phyloP scores from a whole-genome alignment of 2,329 filamentous ascomycete species.

The Aspergillus spinulosporus region DNA sequence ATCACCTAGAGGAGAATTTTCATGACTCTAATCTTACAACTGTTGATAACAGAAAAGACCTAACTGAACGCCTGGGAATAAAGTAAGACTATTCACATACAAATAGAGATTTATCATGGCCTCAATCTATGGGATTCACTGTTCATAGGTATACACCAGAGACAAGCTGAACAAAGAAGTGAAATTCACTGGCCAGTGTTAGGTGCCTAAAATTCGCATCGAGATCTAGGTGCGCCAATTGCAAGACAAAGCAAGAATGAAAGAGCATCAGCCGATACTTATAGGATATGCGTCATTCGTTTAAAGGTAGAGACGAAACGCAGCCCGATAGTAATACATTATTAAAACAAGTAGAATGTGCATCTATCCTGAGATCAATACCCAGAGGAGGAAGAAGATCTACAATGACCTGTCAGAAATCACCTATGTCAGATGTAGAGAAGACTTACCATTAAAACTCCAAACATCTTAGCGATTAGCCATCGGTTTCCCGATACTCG shows the following conservation, averaged over 20 bases:
- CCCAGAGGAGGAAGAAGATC: conserved; percentile 81
- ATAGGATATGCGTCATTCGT: conserved; percentile 22
- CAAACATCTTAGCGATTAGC: conserved; percentile 79
- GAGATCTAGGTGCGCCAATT: conserved; percentile 27
- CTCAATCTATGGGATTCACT: not conserved
- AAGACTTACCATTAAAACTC: conserved; percentile 72
- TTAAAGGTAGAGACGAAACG: conserved; percentile 17
- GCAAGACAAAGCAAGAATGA: conserved; percentile 19
- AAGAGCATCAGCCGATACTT: conserved; percentile 17
- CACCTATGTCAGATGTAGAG: not conserved
- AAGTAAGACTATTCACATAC: too few species aligned
- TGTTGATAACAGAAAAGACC: too few species aligned
- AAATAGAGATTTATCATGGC: not conserved
- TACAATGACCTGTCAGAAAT: conserved; percentile 16
- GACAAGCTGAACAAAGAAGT: not conserved
- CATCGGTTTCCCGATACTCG: conserved; percentile 92
- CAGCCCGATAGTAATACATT: conserved; percentile 37
- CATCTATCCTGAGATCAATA: conserved; percentile 56
- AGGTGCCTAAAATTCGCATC: conserved; percentile 3
- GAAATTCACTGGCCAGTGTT: conserved; percentile 7
- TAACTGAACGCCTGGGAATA: too few species aligned
- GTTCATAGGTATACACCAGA: not conserved
- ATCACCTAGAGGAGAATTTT: too few species aligned
- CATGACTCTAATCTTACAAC: too few species aligned
- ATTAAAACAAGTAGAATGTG: conserved; percentile 21